Evolutionary conservation across 768 basidiomycete species (phyloP), one percentile per base, ranked within the genome.

Genomic region (Boletus vermiculosoides): DNA sequence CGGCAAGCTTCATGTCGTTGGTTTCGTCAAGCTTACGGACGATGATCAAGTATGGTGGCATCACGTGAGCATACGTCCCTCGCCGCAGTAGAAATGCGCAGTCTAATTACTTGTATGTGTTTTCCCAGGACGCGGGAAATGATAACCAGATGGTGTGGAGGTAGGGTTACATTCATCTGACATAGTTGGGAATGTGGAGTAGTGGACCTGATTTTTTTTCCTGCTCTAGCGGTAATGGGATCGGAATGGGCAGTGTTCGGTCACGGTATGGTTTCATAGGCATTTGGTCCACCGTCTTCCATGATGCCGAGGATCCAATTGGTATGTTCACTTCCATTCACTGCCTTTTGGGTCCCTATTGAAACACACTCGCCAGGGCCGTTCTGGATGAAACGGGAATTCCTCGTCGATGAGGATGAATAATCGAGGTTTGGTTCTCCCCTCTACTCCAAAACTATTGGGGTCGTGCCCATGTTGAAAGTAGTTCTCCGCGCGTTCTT

Each of bases 21-120:
- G 88, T 4, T 73, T 66, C 25, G 80, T 87, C 16, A 74, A 76
- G 60, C 76, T 88, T 67, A 83, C 83, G 0, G 73, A 77, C 0
- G 85, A 89, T 53, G 73, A 79, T 50, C 77, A 84, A 45, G 69
- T 87, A 10, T 78, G 80, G 51, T 86, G 85, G 84, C 80, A 82
- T 68, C 85, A 83, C 68, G 87, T 88, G 66, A 64, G 85, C 55
- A 33, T 15, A 1, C 3, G 9, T 18, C n/a, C 4, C 73, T 37
- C 54, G 28, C 1, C 28, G 20, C 11, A 22, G 22, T 10, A 30
- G 13, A 13, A 39, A 16, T 40, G 13, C 28, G 41, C 36, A 2
- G 16, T 44, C 53, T 63, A 45, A 65, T n/a, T n/a, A n/a, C n/a
- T n/a, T n/a, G n/a, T n/a, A n/a, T 36, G 41, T 49, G 6, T 25